Conservation (phyloP, 371 early-diverging fungal species). For the Haplosporangium sp. region DNA sequence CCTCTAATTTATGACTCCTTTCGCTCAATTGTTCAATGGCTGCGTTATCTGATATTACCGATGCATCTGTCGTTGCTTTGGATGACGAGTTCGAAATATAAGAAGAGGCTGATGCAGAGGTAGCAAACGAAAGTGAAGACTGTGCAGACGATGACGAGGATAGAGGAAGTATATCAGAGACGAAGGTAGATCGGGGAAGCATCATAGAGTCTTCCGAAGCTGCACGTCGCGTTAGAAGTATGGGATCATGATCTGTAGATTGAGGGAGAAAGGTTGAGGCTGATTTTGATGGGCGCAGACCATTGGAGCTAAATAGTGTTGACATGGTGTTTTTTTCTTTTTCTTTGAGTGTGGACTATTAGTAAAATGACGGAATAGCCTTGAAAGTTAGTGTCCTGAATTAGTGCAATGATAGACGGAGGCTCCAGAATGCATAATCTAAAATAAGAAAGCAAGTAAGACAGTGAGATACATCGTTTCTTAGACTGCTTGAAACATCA, state of each 20-base stretch:
- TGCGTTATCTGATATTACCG: neutral
- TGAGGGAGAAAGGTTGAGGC: constrained; percentile 15
- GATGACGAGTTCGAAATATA: constrained; percentile 10
- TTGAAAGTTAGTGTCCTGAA: neutral
- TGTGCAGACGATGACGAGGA: constrained; percentile 33
- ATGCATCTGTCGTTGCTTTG: neutral
- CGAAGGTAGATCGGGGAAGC: constrained; percentile 2
- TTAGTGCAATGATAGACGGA: neutral
- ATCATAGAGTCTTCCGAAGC: constrained; percentile 30
- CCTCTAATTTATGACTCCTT: neutral
- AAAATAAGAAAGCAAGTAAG: no score
- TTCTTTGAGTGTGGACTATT: neutral
- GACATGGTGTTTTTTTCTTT: neutral
- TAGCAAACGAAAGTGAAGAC: constrained; percentile 26
- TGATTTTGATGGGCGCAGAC: constrained; percentile 25
- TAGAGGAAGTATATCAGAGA: constrained; percentile 4
- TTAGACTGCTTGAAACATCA: constrained; percentile 2
- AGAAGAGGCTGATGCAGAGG: constrained; percentile 21
- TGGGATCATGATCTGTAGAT: constrained; percentile 13
- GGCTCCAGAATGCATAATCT: no score
- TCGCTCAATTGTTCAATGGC: neutral
- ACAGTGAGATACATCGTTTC: neutral
- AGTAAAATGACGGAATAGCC: neutral
- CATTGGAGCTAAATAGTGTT: constrained; percentile 4
- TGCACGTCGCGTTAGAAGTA: constrained; percentile 24